These are phyloP conservation scores for Aspergillus ostianus DNA, from an alignment of 495 filamentous ascomycete genomes.

Conservation along the genomic window DNA sequence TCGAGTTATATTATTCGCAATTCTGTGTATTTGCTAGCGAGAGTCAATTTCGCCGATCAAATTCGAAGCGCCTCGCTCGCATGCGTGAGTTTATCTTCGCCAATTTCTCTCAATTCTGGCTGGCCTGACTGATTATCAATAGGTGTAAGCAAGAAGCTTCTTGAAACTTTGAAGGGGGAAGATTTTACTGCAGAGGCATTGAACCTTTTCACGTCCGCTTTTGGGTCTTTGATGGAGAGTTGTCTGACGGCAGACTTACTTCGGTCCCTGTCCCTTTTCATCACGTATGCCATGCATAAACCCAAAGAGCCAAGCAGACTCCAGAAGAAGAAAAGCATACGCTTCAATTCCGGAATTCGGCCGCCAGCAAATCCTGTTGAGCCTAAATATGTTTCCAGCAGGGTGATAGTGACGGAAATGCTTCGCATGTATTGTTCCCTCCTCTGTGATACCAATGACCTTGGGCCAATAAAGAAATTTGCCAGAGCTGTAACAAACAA, in stretches of 20 bases:
- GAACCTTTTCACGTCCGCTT: constrained; percentile 70
- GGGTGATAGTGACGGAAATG: constrained; percentile 69
- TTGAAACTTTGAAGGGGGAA: constrained; percentile 86
- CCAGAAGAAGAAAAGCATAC: constrained; percentile 53
- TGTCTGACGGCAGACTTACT: constrained; percentile 79
- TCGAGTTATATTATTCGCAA: constrained; percentile 88
- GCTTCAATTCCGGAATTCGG: constrained; percentile 30
- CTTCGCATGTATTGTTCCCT: constrained; percentile 80
- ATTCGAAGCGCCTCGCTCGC: constrained; percentile 74
- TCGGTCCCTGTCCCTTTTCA: constrained; percentile 84
- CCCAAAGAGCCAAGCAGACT: constrained; percentile 41
- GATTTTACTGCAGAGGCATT: constrained; percentile 68
- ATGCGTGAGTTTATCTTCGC: constrained; percentile 70
- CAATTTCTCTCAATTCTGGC: neutral
- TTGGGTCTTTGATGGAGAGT: constrained; percentile 73
- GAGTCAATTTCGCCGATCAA: constrained; percentile 91
- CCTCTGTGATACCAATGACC: constrained; percentile 70
- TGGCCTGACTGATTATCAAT: constrained; percentile 23
- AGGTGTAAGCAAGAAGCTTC: constrained; percentile 86
- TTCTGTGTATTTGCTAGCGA: constrained; percentile 77
- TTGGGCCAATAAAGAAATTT: constrained; percentile 73
- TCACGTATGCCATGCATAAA: constrained; percentile 88
- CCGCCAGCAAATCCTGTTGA: constrained; percentile 26
- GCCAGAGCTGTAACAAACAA: constrained; percentile 95
- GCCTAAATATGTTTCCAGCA: constrained; percentile 32